These are phyloP conservation scores for Gardenia jasminoides DNA, from an alignment of 257 asterid genomes.

Conservation along the genomic window DNA sequence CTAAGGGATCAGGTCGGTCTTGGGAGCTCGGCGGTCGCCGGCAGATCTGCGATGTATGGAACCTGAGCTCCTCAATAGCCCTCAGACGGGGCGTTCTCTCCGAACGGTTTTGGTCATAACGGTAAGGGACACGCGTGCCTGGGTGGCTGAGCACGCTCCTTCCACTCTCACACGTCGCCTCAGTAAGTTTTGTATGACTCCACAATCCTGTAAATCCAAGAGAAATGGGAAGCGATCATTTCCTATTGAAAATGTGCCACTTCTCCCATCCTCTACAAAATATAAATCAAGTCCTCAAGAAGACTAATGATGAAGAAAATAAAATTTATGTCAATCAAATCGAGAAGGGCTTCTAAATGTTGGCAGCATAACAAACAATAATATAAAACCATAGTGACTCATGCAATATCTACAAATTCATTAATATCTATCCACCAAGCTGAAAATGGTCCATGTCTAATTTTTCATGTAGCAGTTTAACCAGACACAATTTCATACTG, in stretches of 20 bases:
- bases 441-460: not conserved
- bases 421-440: not conserved
- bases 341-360: not conserved
- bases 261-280: slow-evolving; percentile 83
- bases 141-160: too few relatives aligned
- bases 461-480: not conserved
- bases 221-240: slow-evolving; percentile 79
- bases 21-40: too few relatives aligned
- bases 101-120: too few relatives aligned
- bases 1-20: too few relatives aligned
- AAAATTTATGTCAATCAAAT: not conserved
- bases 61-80: too few relatives aligned
- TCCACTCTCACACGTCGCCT: too few relatives aligned
- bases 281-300: not conserved
- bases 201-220: slow-evolving; percentile 80
- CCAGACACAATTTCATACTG: not conserved
- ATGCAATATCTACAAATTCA: not conserved
- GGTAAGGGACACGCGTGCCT: too few relatives aligned
- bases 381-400: not conserved
- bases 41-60: too few relatives aligned
- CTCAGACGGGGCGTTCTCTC: too few relatives aligned
- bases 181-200: slow-evolving; percentile 96
- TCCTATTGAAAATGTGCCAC: slow-evolving; percentile 74
- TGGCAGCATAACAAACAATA: not conserved
- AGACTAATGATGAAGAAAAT: not conserved